phyloP scores from a whole-genome alignment of 1,139 yeast genomes.

The Suhomyces yuchorum region DNA sequence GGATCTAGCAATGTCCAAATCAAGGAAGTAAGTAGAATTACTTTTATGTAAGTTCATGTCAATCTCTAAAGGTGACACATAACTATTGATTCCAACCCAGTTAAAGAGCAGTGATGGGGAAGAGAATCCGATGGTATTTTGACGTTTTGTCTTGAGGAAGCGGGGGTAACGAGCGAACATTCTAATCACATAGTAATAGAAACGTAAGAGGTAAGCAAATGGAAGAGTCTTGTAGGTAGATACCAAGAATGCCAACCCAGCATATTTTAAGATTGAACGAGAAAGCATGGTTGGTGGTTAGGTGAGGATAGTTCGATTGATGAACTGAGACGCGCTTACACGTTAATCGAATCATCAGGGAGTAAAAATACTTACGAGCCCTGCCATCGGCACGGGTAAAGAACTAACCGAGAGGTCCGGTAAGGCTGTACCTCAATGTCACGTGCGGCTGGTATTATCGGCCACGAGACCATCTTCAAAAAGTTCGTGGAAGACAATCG shows the following conservation, averaged over 20 bases:
- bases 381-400: neutral
- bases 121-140: constrained; percentile 38
- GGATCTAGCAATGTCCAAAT: constrained; percentile 78
- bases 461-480: neutral
- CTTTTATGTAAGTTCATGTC: constrained; percentile 87
- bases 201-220: constrained; percentile 63
- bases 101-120: constrained; percentile 43
- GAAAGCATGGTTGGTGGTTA: neutral
- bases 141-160: constrained; percentile 26
- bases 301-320: neutral
- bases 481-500: neutral
- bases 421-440: neutral
- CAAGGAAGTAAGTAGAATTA: constrained; percentile 83
- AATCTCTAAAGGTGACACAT: constrained; percentile 76
- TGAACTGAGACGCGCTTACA: neutral
- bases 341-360: neutral
- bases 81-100: constrained; percentile 49
- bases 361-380: neutral
- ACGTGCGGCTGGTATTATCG: too few species aligned
- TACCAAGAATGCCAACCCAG: constrained; percentile 15
- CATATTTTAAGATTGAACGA: constrained; percentile 8
- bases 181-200: constrained; percentile 51
- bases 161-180: constrained; percentile 38
- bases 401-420: neutral
- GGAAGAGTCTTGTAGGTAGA: constrained; percentile 65